These are phyloP conservation scores for Aegilops bicornis DNA, from an alignment of 176 grass and related monocot genomes.

Conservation along the genomic window DNA sequence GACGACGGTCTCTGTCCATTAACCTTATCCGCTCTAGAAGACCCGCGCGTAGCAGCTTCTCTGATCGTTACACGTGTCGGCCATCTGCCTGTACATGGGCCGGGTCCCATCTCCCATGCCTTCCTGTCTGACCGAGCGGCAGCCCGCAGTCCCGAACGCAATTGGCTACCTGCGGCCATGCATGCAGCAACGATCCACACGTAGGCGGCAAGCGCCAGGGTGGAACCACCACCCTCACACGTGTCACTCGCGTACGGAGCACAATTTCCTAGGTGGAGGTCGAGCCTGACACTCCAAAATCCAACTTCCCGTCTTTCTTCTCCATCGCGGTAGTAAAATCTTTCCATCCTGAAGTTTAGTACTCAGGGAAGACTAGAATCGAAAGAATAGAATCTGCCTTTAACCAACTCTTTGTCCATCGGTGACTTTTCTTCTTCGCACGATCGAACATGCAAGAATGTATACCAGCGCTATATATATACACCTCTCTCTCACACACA, in stretches of 20 bases:
- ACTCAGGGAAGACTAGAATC: too few species aligned
- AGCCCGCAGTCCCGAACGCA: background rate
- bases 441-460: background rate
- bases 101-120: background rate
- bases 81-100: too few species aligned
- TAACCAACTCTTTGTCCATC: background rate
- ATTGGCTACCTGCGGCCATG: background rate
- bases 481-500: background rate
- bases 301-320: background rate
- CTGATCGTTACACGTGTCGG: background rate
- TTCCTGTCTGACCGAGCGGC: background rate
- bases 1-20: background rate
- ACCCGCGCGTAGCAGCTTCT: background rate
- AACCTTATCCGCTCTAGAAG: background rate
- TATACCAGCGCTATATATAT: too few species aligned
- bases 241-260: background rate
- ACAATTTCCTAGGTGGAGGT: constrained; percentile 10
- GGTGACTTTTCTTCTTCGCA: background rate
- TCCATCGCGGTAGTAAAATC: background rate
- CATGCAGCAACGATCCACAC: constrained; percentile 17
- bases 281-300: background rate
- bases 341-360: background rate
- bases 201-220: background rate
- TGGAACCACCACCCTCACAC: background rate
- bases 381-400: too few species aligned